phyloP scores from a whole-genome alignment of 208 protist genomes.

The Leishmania tarentolae region DNA sequence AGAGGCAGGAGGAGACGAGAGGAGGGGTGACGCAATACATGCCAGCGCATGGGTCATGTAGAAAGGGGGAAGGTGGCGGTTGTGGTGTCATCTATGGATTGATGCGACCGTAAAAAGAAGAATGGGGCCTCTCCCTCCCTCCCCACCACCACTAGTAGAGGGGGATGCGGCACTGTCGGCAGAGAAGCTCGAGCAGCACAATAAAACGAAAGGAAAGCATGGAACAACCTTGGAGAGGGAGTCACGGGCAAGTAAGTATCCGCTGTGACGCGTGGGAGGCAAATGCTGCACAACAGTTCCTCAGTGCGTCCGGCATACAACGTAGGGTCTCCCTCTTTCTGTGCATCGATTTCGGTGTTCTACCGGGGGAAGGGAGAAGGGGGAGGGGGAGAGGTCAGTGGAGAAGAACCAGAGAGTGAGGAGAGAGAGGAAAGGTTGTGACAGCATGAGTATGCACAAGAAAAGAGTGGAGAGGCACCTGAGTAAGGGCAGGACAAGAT shows the following conservation, averaged over 20 bases:
- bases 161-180: not conserved
- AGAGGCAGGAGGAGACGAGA: not conserved
- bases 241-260: not conserved
- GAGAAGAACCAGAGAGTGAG: no score
- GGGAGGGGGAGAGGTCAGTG: not conserved
- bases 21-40: not conserved
- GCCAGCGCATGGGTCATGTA: not conserved
- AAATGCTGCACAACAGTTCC: not conserved
- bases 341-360: not conserved
- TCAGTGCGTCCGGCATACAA: not conserved
- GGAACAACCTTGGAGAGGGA: not conserved
- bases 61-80: slow-evolving; percentile 1
- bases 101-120: not conserved
- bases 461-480: not conserved
- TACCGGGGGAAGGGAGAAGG: not conserved
- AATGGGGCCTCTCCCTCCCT: not conserved
- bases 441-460: not conserved
- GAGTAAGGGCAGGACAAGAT: not conserved
- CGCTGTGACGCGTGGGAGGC: not conserved
- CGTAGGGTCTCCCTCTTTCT: not conserved
- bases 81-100: not conserved
- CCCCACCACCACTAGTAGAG: not conserved
- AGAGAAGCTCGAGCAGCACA: not conserved
- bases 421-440: not conserved
- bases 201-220: not conserved